These are phyloP conservation scores for Yamadazyma insecticola DNA, from an alignment of 805 yeast species.

Conservation along the genomic window DNA sequence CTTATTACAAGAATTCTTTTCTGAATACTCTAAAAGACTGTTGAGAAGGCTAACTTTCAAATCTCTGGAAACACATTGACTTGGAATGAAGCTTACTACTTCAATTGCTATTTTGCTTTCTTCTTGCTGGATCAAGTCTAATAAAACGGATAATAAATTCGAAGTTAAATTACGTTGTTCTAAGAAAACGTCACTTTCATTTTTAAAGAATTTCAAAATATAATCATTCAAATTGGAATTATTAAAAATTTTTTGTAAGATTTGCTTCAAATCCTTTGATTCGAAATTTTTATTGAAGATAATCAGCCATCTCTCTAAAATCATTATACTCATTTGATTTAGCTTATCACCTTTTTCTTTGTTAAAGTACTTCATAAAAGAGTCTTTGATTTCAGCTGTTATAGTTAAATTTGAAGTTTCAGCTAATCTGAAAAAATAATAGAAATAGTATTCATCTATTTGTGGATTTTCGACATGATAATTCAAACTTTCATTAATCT, in stretches of 20 bases:
- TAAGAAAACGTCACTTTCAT: too few relatives aligned
- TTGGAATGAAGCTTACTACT: conserved; percentile 49
- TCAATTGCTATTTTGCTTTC: too few relatives aligned
- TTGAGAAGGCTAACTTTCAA: conserved; percentile 14
- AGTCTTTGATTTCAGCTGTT: conserved; percentile 5
- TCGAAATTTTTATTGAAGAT: conserved; percentile 34
- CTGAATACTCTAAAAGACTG: not conserved
- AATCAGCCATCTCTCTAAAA: conserved; percentile 54
- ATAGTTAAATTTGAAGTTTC: conserved; percentile 32
- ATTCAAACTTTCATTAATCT: too few relatives aligned
- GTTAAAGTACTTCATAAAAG: conserved; percentile 11
- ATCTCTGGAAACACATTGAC: conserved; percentile 39
- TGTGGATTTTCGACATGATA: too few relatives aligned
- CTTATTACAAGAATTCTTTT: not conserved
- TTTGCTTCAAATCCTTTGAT: conserved; percentile 17
- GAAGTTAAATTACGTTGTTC: too few relatives aligned
- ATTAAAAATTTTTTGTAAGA: conserved; percentile 16
- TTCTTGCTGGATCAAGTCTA: too few relatives aligned
- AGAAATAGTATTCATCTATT: conserved; percentile 20
- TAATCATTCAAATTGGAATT: too few relatives aligned
- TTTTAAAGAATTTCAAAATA: too few relatives aligned
- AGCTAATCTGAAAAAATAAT: conserved; percentile 44
- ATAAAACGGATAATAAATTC: too few relatives aligned
- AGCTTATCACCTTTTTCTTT: conserved; percentile 8
- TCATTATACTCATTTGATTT: too few relatives aligned